phyloP scores from a whole-genome alignment of 495 filamentous ascomycete genomes.

The Neurospora terricola region DNA sequence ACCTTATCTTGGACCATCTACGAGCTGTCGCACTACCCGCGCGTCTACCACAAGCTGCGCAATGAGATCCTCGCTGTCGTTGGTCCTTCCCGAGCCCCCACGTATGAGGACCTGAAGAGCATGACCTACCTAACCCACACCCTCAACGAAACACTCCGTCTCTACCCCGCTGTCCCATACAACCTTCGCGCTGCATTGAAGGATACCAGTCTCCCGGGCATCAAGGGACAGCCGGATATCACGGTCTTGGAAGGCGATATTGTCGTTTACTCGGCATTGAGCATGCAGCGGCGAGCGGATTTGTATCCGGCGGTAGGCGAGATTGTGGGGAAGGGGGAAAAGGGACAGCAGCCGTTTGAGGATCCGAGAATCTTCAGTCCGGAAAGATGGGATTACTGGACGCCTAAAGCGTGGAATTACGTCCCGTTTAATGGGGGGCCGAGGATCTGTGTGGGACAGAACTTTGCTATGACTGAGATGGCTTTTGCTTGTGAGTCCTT shows the following conservation, averaged over 20 bases:
- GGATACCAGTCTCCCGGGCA: conserved; percentile 22
- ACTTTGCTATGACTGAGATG: conserved; percentile 50
- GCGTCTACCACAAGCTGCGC: conserved; percentile 37
- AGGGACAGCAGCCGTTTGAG: conserved; percentile 13
- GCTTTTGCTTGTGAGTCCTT: conserved; percentile 29
- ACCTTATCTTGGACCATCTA: conserved; percentile 48
- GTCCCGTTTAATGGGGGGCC: conserved; percentile 54
- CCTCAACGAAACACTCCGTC: conserved; percentile 37
- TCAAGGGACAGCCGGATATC: conserved; percentile 18
- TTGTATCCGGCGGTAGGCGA: conserved; percentile 33
- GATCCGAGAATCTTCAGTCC: conserved; percentile 45
- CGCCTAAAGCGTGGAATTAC: conserved; percentile 51
- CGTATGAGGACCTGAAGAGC: conserved; percentile 30
- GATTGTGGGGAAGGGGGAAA: neutral
- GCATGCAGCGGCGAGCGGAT: conserved; percentile 44
- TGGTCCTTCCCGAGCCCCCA: conserved; percentile 19
- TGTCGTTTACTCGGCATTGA: conserved; percentile 34
- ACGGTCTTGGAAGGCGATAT: conserved; percentile 26
- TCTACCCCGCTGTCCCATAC: conserved; percentile 42
- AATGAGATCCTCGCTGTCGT: conserved; percentile 26
- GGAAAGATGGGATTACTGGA: conserved; percentile 43
- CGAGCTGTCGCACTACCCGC: conserved; percentile 38
- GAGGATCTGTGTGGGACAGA: conserved; percentile 40
- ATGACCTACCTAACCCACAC: conserved; percentile 31
- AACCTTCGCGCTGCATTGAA: conserved; percentile 36